Percentiles rank a stretch among this genome's conserved stretches.
Conservation (phyloP, 495 filamentous ascomycete genomes). For the Aspergillus heteromorphus region DNA sequence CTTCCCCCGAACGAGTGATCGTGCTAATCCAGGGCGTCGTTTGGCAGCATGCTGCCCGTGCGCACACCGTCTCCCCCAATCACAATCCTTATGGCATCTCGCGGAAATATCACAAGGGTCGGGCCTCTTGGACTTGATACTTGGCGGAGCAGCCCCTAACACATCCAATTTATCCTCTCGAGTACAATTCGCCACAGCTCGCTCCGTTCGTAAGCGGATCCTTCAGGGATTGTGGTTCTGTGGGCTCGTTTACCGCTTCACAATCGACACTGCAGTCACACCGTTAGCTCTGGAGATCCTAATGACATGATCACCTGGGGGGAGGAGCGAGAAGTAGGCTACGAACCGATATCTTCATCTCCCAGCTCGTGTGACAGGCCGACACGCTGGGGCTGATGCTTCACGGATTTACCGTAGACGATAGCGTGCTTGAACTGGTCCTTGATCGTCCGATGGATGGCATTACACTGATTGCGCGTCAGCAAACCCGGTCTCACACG, state of each 20-base stretch:
- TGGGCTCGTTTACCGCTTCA: conserved; percentile 69
- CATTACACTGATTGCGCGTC: conserved; percentile 66
- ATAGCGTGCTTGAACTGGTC: conserved; percentile 94
- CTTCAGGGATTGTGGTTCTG: conserved; percentile 18
- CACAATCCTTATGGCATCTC: conserved; percentile 31
- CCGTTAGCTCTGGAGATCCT: conserved; percentile 29
- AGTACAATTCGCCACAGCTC: conserved; percentile 26
- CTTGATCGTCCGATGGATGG: conserved; percentile 92
- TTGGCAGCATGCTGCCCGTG: conserved; percentile 32
- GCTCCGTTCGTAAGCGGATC: conserved; percentile 26
- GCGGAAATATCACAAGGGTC: conserved; percentile 25
- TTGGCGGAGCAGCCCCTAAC: conserved; percentile 19
- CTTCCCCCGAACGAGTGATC: conserved; percentile 20
- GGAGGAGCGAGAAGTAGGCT: conserved; percentile 1
- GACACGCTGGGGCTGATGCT: conserved; percentile 96
- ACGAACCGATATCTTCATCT: conserved; percentile 95
- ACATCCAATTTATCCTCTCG: conserved; percentile 24
- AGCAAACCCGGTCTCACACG: conserved; percentile 13
- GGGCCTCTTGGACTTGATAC: conserved; percentile 17
- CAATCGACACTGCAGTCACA: conserved; percentile 70
- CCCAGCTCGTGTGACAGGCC: conserved; percentile 85
- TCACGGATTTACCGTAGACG: conserved; percentile 95
- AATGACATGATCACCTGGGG: neutral
- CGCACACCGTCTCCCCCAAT: conserved; percentile 27
- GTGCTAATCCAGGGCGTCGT: conserved; percentile 21